These are phyloP conservation scores for Aspergillus unguis DNA, from an alignment of 2,329 filamentous ascomycete genomes.

Conservation along the genomic window DNA sequence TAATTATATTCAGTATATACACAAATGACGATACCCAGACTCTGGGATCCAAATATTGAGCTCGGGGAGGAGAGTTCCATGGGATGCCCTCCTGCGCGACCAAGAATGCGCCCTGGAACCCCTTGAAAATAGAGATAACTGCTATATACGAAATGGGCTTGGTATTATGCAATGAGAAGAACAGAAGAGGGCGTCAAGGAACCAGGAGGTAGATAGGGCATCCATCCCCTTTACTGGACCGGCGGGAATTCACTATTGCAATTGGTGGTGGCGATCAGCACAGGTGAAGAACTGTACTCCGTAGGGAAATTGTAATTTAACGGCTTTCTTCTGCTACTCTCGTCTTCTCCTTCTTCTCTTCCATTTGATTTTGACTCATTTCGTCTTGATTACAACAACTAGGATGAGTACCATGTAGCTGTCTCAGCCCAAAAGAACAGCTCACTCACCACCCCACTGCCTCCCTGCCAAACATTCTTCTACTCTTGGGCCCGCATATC, in stretches of 20 bases:
- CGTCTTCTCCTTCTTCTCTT: neutral
- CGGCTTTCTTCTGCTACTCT: neutral
- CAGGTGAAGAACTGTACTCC: neutral
- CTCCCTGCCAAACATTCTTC: conserved; percentile 9
- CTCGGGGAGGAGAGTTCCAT: neutral
- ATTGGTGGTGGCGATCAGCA: conserved; percentile 6
- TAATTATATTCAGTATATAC: too few relatives aligned
- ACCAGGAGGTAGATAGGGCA: neutral
- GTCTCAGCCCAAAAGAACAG: conserved; percentile 4
- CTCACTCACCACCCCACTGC: conserved; percentile 6
- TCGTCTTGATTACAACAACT: too few relatives aligned
- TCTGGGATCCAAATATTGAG: neutral
- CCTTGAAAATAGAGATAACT: neutral
- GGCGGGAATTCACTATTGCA: conserved; percentile 7
- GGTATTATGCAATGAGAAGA: neutral
- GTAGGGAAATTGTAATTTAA: conserved; percentile 2
- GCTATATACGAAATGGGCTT: neutral
- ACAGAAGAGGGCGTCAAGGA: neutral
- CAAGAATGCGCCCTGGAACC: neutral
- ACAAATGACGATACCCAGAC: too few relatives aligned
- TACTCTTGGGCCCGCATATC: conserved; percentile 9
- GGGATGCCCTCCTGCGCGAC: neutral
- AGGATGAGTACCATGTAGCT: neutral
- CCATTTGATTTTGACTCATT: too few relatives aligned
- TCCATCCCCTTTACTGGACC: neutral